phyloP scores from a whole-genome alignment of 2,329 filamentous ascomycete genomes.

The Cladosporium velox region DNA sequence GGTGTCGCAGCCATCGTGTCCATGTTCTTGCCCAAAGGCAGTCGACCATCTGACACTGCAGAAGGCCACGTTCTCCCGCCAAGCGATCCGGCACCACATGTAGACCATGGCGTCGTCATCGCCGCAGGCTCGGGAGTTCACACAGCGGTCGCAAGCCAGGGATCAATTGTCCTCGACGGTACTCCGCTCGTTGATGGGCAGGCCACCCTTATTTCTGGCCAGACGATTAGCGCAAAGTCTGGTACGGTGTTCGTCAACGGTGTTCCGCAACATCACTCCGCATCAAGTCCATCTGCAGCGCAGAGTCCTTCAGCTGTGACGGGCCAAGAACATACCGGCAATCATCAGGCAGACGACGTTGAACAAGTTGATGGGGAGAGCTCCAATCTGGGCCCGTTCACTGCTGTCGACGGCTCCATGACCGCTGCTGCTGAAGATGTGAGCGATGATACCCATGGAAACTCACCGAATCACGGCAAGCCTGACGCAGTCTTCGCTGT shows the following conservation, averaged over 20 bases:
- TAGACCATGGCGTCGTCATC: not conserved
- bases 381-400: not conserved
- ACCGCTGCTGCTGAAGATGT: not conserved
- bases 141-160: not conserved
- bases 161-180: not conserved
- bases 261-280: not conserved
- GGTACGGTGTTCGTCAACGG: not conserved
- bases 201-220: not conserved
- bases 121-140: not conserved
- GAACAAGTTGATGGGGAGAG: not conserved
- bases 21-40: not conserved
- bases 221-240: not conserved
- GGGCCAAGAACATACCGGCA: not conserved
- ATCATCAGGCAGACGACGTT: not conserved
- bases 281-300: no score
- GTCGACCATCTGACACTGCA: not conserved
- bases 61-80: not conserved
- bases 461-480: not conserved
- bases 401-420: not conserved
- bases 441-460: not conserved
- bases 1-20: conserved; percentile 5
- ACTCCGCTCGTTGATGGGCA: not conserved
- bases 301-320: not conserved
- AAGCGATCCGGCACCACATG: not conserved
- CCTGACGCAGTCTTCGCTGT: not conserved